These are phyloP conservation scores for Sporisorium iseilematis-ciliati DNA, from an alignment of 1,284 basidiomycete species.

Conservation along the genomic window DNA sequence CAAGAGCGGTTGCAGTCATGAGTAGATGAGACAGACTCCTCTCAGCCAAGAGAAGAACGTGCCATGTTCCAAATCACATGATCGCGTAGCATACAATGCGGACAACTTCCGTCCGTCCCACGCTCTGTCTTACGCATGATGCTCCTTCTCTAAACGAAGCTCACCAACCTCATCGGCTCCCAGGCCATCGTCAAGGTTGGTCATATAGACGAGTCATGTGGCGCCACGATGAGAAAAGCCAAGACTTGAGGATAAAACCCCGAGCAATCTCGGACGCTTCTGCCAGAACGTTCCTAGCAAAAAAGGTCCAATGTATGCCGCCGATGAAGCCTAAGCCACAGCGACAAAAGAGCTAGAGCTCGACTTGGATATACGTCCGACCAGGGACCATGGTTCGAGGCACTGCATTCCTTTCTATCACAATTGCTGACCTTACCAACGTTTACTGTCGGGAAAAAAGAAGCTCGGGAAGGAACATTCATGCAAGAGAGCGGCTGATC, in stretches of 20 bases:
- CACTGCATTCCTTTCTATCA: not conserved
- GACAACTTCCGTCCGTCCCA: not conserved
- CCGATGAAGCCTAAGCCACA: not conserved
- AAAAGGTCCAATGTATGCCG: not conserved
- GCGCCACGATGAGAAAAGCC: slow-evolving; percentile 11
- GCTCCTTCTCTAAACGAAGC: not conserved
- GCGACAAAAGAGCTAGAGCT: not conserved
- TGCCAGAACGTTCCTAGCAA: slow-evolving; percentile 16
- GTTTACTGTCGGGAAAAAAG: not conserved
- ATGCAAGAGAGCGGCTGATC: not conserved
- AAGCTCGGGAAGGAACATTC: not conserved
- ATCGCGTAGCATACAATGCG: slow-evolving; percentile 12
- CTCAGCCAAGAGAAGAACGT: not conserved
- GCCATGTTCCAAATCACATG: slow-evolving; percentile 21
- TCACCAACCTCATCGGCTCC: not conserved
- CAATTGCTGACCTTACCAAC: not conserved
- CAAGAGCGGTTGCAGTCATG: too few species aligned
- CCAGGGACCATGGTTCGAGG: not conserved
- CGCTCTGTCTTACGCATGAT: not conserved
- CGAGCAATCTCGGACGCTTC: slow-evolving; percentile 34
- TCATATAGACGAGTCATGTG: slow-evolving; percentile 3
- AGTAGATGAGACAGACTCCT: too few species aligned
- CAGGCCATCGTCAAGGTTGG: not conserved
- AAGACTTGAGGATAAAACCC: slow-evolving; percentile 7
- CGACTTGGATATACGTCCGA: not conserved